Percentiles rank a stretch among this genome's conserved stretches.
Conservation (phyloP, 139 green algal genomes). For the Ulvella scutata region DNA sequence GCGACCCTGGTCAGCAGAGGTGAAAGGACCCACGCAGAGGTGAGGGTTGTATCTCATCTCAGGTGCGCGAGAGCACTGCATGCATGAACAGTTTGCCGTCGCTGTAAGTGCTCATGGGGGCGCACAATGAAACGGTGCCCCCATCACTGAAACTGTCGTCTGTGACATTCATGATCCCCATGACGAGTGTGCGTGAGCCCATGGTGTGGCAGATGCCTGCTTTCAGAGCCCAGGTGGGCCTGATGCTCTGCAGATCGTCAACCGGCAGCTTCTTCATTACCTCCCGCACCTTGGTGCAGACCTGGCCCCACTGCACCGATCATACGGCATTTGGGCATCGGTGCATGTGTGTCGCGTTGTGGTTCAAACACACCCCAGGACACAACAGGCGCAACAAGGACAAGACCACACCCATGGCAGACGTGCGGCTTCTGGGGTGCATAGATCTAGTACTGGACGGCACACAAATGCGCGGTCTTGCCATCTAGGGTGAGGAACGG, state of each 20-base stretch:
- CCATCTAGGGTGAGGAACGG: slow-evolving; percentile 55
- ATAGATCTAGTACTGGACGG: background rate
- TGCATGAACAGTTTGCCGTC: slow-evolving; percentile 1
- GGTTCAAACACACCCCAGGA: background rate
- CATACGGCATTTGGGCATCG: background rate
- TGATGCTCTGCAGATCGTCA: slow-evolving; percentile 23
- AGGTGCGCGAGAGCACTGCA: too few species aligned
- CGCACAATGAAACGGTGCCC: too few species aligned
- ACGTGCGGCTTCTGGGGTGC: background rate
- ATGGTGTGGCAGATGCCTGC: slow-evolving; percentile 8
- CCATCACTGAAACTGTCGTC: slow-evolving; percentile 94
- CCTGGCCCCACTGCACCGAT: background rate
- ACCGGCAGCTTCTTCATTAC: background rate
- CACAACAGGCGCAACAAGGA: background rate
- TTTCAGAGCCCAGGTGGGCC: slow-evolving; percentile 20
- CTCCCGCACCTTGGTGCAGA: too few species aligned
- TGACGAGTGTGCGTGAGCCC: slow-evolving; percentile 35
- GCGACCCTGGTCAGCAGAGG: too few species aligned
- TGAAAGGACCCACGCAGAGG: background rate
- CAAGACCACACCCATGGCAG: background rate
- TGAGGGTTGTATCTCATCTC: too few species aligned
- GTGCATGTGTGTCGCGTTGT: background rate
- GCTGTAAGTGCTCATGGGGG: background rate
- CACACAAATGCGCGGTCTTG: background rate
- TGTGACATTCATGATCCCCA: slow-evolving; percentile 95